Evolutionary conservation across 176 grass and related monocot species (phyloP).

Genomic region (barley (Hordeum vulgare)): DNA sequence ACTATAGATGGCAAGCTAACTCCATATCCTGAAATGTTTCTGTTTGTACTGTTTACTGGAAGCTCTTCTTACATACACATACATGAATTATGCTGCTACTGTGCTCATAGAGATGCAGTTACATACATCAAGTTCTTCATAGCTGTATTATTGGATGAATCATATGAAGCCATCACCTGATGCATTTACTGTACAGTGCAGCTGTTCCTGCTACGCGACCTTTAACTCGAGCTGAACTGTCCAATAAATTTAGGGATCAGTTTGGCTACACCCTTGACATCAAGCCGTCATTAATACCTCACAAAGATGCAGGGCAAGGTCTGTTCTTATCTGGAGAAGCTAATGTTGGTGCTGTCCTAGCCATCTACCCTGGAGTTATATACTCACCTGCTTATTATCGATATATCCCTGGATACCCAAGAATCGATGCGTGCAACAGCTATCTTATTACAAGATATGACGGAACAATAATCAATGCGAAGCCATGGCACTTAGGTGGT

Average conservation of each 20-base stretch:
- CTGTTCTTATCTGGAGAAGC: conserved; percentile 70
- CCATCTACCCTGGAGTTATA: conserved; percentile 83
- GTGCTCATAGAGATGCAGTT: neutral
- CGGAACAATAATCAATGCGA: conserved; percentile 77
- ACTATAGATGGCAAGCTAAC: neutral
- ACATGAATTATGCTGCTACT: neutral
- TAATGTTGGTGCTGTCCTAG: conserved; percentile 60
- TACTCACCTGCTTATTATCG: conserved; percentile 96
- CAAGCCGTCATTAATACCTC: conserved; percentile 65
- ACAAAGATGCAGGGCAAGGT: conserved; percentile 86
- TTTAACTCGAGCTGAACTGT: conserved; percentile 54
- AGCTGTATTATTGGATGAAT: neutral
- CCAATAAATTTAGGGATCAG: conserved; percentile 51
- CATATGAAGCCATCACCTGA: conserved; percentile 12
- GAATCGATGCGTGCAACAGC: conserved; percentile 64
- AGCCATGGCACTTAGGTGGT: conserved; percentile 69
- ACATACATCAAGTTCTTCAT: neutral
- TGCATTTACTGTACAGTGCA: conserved; percentile 55
- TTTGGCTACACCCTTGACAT: conserved; percentile 74
- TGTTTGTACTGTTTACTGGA: neutral
- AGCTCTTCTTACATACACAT: neutral
- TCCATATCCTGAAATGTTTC: neutral
- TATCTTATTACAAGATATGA: conserved; percentile 95
- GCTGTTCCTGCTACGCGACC: conserved; percentile 56
- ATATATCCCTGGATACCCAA: conserved; percentile 90